phyloP scores from a whole-genome alignment of 805 yeast species.

The Geotrichum ghanense region DNA sequence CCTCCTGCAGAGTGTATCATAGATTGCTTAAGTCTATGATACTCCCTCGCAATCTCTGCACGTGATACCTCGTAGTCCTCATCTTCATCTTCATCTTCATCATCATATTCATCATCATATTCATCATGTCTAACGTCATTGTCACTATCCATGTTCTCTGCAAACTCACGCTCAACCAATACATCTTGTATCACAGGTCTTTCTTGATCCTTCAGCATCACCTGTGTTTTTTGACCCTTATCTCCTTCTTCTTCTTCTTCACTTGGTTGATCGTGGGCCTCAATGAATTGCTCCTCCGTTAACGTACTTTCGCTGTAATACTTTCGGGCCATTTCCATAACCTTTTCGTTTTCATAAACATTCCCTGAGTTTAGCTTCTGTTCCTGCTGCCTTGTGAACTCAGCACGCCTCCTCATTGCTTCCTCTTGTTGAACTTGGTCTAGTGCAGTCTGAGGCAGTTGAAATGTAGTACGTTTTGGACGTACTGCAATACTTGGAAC shows the following conservation, averaged over 20 bases:
- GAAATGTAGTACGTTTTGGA: too few species aligned
- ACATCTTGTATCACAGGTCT: not conserved
- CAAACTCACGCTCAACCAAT: not conserved
- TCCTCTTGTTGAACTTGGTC: constrained; percentile 20
- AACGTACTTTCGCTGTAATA: constrained; percentile 10
- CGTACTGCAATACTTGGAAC: too few species aligned
- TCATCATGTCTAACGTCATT: constrained; percentile 13
- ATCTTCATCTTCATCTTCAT: constrained; percentile 22
- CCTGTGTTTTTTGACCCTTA: too few species aligned
- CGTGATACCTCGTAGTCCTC: constrained; percentile 28
- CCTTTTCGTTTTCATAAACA: constrained; percentile 5
- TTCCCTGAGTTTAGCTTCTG: not conserved
- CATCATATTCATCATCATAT: constrained; percentile 29
- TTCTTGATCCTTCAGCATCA: too few species aligned
- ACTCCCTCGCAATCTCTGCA: constrained; percentile 42
- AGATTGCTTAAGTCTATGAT: constrained; percentile 43
- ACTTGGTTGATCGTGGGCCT: constrained; percentile 11
- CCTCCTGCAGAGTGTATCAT: constrained; percentile 38
- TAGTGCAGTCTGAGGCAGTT: not conserved
- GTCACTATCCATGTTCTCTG: not conserved
- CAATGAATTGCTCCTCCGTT: constrained; percentile 15
- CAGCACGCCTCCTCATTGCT: constrained; percentile 7
- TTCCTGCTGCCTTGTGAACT: not conserved
- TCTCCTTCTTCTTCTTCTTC: constrained; percentile 12
- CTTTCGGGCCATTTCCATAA: constrained; percentile 12